Evolutionary conservation across 2,329 filamentous ascomycete species (phyloP), one percentile per base, ranked within the genome.

Genomic region (Coniochaeta sp.): DNA sequence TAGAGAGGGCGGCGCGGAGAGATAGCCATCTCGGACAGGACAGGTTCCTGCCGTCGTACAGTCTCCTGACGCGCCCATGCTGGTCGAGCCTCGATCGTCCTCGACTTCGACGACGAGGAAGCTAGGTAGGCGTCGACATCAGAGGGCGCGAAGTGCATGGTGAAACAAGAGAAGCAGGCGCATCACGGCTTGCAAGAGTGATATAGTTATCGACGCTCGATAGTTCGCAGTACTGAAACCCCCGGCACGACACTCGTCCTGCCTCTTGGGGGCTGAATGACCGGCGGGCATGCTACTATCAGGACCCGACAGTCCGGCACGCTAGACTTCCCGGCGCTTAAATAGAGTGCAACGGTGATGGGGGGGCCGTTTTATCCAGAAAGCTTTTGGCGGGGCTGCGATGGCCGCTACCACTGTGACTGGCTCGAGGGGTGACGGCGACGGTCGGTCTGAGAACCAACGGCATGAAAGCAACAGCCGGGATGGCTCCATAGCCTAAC

Each of bases 21-120:
- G 54, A 50, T 63, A 65, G 52, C 65, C 67, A 40, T 52, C 42
- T 10, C 57, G 59, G 22, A 65, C 52, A n/a, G 62, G 63, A 32
- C 66, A 69, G 5, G 60, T 63, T 8, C 62, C 47, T 26, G 22
- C 52, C 12, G 60, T 28, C 14, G 61, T 62, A 62, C 67, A 70
- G 42, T 69, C 65, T 54, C 62, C 60, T 10, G 61, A 55, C 19
- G 58, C 57, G 38, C 57, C 52, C 66, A 68, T 69, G 58, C 26
- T 62, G 44, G 19, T 30, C 32, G 24, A 28, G 30, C 38, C 19
- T 57, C 17, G 10, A 4, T 14, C 19, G 17, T 30, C 36, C 17
- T 57, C 55, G 55, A 44, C 34, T 24, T 30, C 4, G 36, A 17
- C 55, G 26, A 17, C 24, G 55, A 44, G 24, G 22, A 16, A 4